phyloP scores from a whole-genome alignment of 2,329 filamentous ascomycete genomes.

The Juglanconis juglandina region DNA sequence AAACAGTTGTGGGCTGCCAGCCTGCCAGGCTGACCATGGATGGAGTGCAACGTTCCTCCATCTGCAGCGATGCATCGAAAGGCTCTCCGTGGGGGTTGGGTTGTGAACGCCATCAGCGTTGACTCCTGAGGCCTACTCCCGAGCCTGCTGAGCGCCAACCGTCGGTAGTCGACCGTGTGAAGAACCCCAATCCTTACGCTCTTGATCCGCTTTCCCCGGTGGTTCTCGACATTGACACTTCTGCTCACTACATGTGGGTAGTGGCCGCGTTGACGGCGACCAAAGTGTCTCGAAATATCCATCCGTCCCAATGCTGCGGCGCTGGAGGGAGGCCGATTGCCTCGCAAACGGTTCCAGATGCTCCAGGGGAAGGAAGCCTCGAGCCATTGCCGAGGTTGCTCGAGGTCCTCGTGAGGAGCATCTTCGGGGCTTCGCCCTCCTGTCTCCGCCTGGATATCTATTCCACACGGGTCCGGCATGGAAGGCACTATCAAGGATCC shows the following conservation, averaged over 20 bases:
- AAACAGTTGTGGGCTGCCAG: neutral
- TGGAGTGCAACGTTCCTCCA: neutral
- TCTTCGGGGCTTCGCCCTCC: neutral
- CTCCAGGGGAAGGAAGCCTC: neutral
- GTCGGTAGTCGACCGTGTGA: too few species aligned
- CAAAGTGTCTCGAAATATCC: neutral
- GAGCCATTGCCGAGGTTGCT: too few species aligned
- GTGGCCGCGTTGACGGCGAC: neutral
- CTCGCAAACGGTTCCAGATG: neutral
- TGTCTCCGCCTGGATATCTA: neutral
- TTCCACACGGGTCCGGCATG: neutral
- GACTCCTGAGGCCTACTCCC: neutral
- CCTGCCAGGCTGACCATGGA: neutral
- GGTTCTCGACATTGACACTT: too few species aligned
- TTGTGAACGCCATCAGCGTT: neutral
- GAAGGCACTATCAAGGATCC: neutral
- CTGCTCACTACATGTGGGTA: too few species aligned
- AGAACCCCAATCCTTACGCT: neutral
- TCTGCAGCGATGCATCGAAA: slow-evolving; percentile 9
- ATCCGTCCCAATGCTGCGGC: too few species aligned
- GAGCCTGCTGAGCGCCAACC: too few species aligned
- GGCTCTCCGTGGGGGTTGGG: neutral
- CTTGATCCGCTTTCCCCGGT: neutral
- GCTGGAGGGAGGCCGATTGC: too few species aligned
- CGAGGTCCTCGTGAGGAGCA: neutral